Evolutionary conservation across 2,329 filamentous ascomycete species (phyloP).

Genomic region (Aspergillus fumigatiaffinis): DNA sequence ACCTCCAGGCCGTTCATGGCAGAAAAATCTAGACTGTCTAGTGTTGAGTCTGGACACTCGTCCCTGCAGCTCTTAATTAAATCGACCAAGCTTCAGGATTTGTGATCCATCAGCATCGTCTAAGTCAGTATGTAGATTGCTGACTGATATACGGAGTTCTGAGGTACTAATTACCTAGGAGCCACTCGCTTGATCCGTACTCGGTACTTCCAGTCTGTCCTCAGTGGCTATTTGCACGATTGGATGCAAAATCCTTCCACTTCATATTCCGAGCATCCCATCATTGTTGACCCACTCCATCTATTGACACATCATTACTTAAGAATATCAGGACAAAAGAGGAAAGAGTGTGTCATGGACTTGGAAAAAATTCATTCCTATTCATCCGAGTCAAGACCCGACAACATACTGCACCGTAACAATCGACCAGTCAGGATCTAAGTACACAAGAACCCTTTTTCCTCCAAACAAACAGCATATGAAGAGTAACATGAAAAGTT

Average conservation of each 20-base stretch:
- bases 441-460: not conserved
- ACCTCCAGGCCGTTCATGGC: not conserved
- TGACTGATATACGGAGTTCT: too few species aligned
- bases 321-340: not conserved
- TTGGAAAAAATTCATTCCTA: not conserved
- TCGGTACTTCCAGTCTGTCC: too few species aligned
- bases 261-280: too few species aligned
- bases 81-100: not conserved
- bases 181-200: too few species aligned
- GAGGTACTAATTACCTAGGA: too few species aligned
- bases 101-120: not conserved
- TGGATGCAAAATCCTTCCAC: too few species aligned
- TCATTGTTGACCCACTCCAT: not conserved
- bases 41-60: not conserved
- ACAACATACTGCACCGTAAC: not conserved
- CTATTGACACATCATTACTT: not conserved
- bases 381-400: not conserved
- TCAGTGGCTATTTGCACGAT: too few species aligned
- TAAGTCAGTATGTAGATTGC: too few species aligned
- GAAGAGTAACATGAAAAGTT: not conserved
- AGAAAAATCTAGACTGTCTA: not conserved
- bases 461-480: not conserved
- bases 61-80: not conserved
- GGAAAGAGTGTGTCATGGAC: not conserved
- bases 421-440: not conserved